Base-by-base conservation (phyloP, 148 eudicot species). In the Arbutus unedo region DNA sequence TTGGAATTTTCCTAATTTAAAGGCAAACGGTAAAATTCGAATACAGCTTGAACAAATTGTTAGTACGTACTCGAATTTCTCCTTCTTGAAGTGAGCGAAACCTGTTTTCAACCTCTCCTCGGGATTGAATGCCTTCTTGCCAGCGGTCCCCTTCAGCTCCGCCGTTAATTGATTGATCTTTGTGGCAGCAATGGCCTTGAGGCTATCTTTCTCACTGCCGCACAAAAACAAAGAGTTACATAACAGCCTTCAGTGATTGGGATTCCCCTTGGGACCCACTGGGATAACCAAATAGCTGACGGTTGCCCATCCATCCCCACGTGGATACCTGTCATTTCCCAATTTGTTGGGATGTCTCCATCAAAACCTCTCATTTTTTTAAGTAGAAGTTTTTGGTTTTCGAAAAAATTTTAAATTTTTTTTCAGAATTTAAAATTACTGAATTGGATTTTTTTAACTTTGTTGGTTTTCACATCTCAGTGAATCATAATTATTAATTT, bases 11-110 rank as follows among this genome's bases (percentile, higher is more conserved):
- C 43, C 78, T 16, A 51, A n/a, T 47, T 2, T 3, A 47, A 9
- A 2, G 68, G 41, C 21, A 44, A 11, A 50, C 50, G 18, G 51
- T 16, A 41, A 47, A 49, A 60, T 23, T 4, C 5, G 72, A 44
- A 45, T 55, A 54, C n/a, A 16, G 10, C 3, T 0, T 70, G 0
- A 47, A 10, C 6, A n/a, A n/a, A n/a, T n/a, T n/a, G n/a, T n/a
- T n/a, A 7, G 6, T 10, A 85, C 97, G 71, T 89, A 96, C 99
- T 87, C 88, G 81, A 85, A 96, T 84, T 94, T 94, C 74, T 94
- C 94, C 3, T 86, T 88, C 90, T 93, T 96, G 86, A 94, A 96
- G 3, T 87, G 93, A n/a, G 76, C 70, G 71, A 94, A 96, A 14
- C 99, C 99, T 81, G 91, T 77, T 49, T 81, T 89, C 78, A 96